A percentile compares a stretch with the other conserved stretches of the same genome.
Evolutionary conservation across 2,329 filamentous ascomycete genomes (phyloP).

Genomic region (Arthrobotrys megalospora): DNA sequence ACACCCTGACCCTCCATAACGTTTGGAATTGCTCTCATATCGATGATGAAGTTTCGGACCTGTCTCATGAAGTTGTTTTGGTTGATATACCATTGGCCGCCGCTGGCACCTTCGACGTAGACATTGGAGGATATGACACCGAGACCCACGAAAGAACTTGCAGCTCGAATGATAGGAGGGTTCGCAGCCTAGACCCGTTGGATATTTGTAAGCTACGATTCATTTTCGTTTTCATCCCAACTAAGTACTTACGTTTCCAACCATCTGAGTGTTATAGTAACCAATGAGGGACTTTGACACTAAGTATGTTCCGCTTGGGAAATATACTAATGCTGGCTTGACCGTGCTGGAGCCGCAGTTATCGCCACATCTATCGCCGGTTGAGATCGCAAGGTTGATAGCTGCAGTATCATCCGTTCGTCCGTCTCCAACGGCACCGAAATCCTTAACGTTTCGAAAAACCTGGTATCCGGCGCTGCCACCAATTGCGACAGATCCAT

Average conservation of each 20-base stretch:
- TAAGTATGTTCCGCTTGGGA: constrained; percentile 87
- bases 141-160: constrained; percentile 82
- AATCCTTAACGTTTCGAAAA: constrained; percentile 12
- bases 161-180: constrained; percentile 75
- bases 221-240: constrained; percentile 65
- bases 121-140: constrained; percentile 91
- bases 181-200: constrained; percentile 30
- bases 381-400: constrained; percentile 72
- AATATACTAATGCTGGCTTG: constrained; percentile 90
- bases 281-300: constrained; percentile 85
- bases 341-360: constrained; percentile 87
- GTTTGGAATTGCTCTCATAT: constrained; percentile 77
- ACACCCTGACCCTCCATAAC: constrained; percentile 21
- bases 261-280: constrained; percentile 93
- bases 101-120: constrained; percentile 74
- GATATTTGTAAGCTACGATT: neutral
- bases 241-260: constrained; percentile 80
- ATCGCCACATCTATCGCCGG: constrained; percentile 83
- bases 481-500: constrained; percentile 29
- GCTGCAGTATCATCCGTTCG: constrained; percentile 67
- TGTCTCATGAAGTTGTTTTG: constrained; percentile 88
- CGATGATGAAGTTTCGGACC: constrained; percentile 85
- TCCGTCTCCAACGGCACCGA: constrained; percentile 52
- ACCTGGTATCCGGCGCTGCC: constrained; percentile 32
- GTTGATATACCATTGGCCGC: constrained; percentile 74